Evolutionary conservation across 2,329 filamentous ascomycete species (phyloP).

Genomic region (Nectriaceae sp.): DNA sequence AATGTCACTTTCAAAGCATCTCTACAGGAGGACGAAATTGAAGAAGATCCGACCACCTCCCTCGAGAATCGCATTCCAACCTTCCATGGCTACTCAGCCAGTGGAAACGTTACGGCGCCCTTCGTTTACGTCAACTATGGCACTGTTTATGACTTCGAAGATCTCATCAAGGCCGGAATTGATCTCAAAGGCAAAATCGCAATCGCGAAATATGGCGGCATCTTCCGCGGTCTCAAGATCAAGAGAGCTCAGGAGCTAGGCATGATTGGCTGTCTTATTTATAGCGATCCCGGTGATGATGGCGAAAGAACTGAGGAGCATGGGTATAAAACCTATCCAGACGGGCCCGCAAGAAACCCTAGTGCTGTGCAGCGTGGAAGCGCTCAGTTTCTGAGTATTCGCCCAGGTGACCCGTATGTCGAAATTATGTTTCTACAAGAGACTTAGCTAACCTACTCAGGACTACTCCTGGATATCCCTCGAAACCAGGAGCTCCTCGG

Average conservation of each 20-base stretch:
- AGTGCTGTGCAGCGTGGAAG: slow-evolving; percentile 90
- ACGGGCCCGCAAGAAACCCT: slow-evolving; percentile 84
- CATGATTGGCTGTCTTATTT: slow-evolving; percentile 83
- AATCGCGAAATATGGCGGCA: slow-evolving; percentile 79
- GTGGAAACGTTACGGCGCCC: slow-evolving; percentile 83
- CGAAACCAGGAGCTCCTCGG: slow-evolving; percentile 83
- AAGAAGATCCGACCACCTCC: slow-evolving; percentile 78
- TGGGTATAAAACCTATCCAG: slow-evolving; percentile 76
- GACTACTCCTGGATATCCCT: slow-evolving; percentile 91
- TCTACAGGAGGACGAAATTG: slow-evolving; percentile 80
- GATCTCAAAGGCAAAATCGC: slow-evolving; percentile 83
- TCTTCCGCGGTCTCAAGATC: slow-evolving; percentile 89
- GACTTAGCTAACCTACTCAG: slow-evolving; percentile 28
- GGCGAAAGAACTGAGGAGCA: slow-evolving; percentile 79
- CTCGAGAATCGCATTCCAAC: slow-evolving; percentile 75
- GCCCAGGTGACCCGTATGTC: slow-evolving; percentile 66
- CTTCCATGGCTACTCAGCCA: slow-evolving; percentile 94
- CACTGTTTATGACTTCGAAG: slow-evolving; percentile 82
- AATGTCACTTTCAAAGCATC: slow-evolving; percentile 76
- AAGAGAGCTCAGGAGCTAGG: slow-evolving; percentile 90
- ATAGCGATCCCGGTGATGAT: slow-evolving; percentile 88
- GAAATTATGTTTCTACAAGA: background rate
- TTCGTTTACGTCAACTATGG: slow-evolving; percentile 94
- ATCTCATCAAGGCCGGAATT: slow-evolving; percentile 74
- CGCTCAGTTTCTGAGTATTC: slow-evolving; percentile 74